Conservation (phyloP, 2,329 filamentous ascomycete genomes). For the Paracamarosporium sp. region DNA sequence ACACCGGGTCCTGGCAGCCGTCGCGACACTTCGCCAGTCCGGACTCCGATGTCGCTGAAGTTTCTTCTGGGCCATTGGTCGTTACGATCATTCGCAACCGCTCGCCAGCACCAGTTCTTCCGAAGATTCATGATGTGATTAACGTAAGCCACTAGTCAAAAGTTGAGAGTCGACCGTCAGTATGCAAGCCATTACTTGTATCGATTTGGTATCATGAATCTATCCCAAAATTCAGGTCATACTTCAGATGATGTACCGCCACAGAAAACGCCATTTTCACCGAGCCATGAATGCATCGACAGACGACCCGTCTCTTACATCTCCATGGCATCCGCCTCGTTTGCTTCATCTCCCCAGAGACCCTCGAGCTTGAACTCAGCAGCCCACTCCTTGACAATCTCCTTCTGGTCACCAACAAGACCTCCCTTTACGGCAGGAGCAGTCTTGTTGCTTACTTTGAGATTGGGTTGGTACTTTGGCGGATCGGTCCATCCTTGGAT, state of each 20-base stretch:
- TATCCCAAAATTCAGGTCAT: neutral
- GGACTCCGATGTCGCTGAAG: conserved; percentile 9
- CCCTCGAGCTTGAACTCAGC: conserved; percentile 95
- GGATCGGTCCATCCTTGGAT: conserved; percentile 92
- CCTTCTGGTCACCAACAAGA: conserved; percentile 69
- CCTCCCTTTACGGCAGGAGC: conserved; percentile 36
- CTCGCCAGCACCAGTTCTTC: neutral
- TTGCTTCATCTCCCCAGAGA: conserved; percentile 75
- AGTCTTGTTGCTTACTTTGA: conserved; percentile 47
- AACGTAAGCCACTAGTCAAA: neutral
- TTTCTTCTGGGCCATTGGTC: neutral
- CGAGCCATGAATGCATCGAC: neutral
- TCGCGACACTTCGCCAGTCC: neutral
- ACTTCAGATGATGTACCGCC: neutral
- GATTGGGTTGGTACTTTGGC: conserved; percentile 69
- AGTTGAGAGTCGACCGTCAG: neutral
- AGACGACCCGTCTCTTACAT: conserved; percentile 8
- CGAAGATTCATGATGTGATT: neutral
- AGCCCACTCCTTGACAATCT: conserved; percentile 91
- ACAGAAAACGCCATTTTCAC: conserved; percentile 5
- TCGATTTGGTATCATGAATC: conserved; percentile 15
- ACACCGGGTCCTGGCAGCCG: neutral
- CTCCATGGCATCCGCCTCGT: conserved; percentile 46
- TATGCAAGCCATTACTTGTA: neutral
- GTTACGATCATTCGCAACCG: neutral